Evolutionary conservation across 345 rosid species (phyloP).

Genomic region (Lumnitzera littorea): DNA sequence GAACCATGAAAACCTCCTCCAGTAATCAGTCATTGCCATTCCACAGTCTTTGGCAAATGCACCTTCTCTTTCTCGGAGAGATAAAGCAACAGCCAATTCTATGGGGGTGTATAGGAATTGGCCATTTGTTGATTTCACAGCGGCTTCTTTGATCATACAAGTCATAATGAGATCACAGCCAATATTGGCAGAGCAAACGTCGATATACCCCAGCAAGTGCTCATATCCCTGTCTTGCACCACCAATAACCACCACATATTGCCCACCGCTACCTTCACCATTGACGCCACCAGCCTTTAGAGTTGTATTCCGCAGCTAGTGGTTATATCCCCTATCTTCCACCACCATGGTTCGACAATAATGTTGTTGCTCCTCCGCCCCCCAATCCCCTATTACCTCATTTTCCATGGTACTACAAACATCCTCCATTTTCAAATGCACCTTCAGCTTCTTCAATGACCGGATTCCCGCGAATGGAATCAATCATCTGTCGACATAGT

Average conservation of each 20-base stretch:
- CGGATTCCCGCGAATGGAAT: neutral
- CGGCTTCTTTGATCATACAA: conserved; percentile 6
- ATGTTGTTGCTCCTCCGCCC: conserved; percentile 33
- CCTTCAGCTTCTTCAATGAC: conserved; percentile 9
- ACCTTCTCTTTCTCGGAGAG: neutral
- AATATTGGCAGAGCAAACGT: conserved; percentile 3
- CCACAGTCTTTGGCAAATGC: neutral
- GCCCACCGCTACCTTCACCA: conserved; percentile 29
- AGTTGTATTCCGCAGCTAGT: neutral
- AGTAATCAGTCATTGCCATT: too few relatives aligned
- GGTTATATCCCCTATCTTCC: conserved; percentile 11
- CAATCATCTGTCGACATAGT: neutral
- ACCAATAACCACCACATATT: conserved; percentile 15
- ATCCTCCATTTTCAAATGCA: conserved; percentile 27
- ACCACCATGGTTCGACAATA: conserved; percentile 6
- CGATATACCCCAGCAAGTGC: conserved; percentile 10
- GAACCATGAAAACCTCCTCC: too few relatives aligned
- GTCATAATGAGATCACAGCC: conserved; percentile 8
- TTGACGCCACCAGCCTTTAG: neutral
- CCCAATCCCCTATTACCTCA: conserved; percentile 44
- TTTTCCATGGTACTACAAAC: conserved; percentile 48
- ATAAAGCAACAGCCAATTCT: too few relatives aligned
- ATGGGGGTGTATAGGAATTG: neutral
- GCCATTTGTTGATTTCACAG: conserved; percentile 8
- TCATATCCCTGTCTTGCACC: conserved; percentile 34